phyloP scores from a whole-genome alignment of 2,329 filamentous ascomycete species.

The Penicillium olsonii region DNA sequence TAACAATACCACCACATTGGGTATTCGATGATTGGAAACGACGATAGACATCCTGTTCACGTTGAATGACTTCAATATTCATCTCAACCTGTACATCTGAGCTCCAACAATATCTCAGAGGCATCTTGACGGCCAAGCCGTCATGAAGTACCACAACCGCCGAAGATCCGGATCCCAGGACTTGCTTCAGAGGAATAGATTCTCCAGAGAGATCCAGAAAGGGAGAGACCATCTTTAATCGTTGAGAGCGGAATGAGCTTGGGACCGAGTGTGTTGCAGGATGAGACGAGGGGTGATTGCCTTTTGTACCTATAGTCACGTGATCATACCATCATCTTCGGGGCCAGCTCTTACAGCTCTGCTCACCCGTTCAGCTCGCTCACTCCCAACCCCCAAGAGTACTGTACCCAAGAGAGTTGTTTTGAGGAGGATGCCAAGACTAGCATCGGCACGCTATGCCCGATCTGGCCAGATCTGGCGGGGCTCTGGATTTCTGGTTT shows the following conservation, averaged over 20 bases:
- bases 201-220: conserved; percentile 11
- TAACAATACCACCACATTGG: conserved; percentile 13
- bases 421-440: no score
- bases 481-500: not conserved
- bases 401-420: no score
- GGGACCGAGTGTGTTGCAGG: not conserved
- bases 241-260: not conserved
- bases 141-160: conserved; percentile 15
- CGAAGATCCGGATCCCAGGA: conserved; percentile 16
- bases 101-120: not conserved
- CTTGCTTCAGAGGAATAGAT: conserved; percentile 5
- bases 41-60: not conserved
- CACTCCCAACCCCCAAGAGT: no score
- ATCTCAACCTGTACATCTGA: not conserved
- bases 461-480: no score
- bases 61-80: no score
- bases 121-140: conserved; percentile 16
- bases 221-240: not conserved
- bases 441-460: no score
- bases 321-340: no score
- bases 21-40: no score
- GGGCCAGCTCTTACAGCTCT: no score
- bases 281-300: not conserved
- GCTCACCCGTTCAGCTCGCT: no score
- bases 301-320: no score